These are phyloP conservation scores for Ceratobasidium sp. DNA, from an alignment of 1,284 basidiomycete species.

Conservation along the genomic window DNA sequence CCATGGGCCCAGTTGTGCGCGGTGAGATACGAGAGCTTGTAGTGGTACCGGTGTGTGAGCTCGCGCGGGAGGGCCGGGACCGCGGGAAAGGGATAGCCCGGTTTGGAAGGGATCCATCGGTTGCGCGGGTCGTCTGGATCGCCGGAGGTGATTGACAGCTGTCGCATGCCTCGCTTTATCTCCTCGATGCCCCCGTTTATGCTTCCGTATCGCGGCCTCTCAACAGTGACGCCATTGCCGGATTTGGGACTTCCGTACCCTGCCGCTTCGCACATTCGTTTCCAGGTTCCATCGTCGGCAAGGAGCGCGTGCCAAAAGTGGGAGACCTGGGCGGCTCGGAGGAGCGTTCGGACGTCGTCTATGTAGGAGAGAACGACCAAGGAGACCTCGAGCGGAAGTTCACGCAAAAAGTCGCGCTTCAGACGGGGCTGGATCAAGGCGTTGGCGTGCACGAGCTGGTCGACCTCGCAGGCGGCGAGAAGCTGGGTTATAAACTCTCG, in stretches of 20 bases:
- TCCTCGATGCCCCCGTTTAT: slow-evolving; percentile 45
- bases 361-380: slow-evolving; percentile 86
- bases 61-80: slow-evolving; percentile 34
- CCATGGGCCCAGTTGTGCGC: slow-evolving; percentile 89
- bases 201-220: slow-evolving; percentile 17
- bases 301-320: slow-evolving; percentile 82
- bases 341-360: slow-evolving; percentile 83
- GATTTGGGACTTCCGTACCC: slow-evolving; percentile 61
- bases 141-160: slow-evolving; percentile 25
- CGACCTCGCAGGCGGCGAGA: slow-evolving; percentile 73
- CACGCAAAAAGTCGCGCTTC: slow-evolving; percentile 87
- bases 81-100: slow-evolving; percentile 43
- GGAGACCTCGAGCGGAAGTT: slow-evolving; percentile 87
- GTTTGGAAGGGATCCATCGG: slow-evolving; percentile 39
- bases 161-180: slow-evolving; percentile 21
- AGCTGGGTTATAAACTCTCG: slow-evolving; percentile 74
- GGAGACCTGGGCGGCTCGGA: slow-evolving; percentile 80
- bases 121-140: slow-evolving; percentile 43
- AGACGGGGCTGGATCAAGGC: slow-evolving; percentile 81
- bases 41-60: slow-evolving; percentile 73
- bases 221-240: neutral
- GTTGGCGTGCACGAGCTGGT: slow-evolving; percentile 86
- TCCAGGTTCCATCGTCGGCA: slow-evolving; percentile 90
- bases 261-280: slow-evolving; percentile 76
- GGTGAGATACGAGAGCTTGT: slow-evolving; percentile 82